Conservation (phyloP, 1,139 yeast genomes). For the Schwanniomyces etchellsii region DNA sequence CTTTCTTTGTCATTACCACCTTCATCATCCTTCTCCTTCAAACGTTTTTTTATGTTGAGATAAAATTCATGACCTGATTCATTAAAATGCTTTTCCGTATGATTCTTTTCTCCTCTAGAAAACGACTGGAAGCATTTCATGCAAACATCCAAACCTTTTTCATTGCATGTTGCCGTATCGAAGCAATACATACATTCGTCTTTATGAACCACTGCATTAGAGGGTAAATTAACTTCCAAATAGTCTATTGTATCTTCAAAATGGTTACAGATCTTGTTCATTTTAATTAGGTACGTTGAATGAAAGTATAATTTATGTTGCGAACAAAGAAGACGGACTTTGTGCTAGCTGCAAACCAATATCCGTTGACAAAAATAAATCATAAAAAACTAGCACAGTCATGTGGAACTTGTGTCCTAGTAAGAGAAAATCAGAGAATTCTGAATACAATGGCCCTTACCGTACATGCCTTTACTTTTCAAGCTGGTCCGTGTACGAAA, state of each 20-base stretch:
- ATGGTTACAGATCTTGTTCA: conserved; percentile 5
- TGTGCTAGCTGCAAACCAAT: conserved; percentile 1
- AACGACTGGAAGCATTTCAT: conserved; percentile 61
- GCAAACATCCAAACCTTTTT: conserved; percentile 67
- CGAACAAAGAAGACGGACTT: no score
- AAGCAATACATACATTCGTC: conserved; percentile 84
- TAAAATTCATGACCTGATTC: conserved; percentile 49
- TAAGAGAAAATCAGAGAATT: no score
- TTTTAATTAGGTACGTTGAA: no score
- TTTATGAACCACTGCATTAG: conserved; percentile 47
- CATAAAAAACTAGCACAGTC: no score
- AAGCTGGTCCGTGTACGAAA: conserved; percentile 70
- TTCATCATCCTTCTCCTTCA: conserved; percentile 27
- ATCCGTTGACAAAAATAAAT: no score
- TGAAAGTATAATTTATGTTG: no score
- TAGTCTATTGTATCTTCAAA: conserved; percentile 16
- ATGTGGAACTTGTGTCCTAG: no score
- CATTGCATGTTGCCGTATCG: conserved; percentile 60
- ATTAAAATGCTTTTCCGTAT: conserved; percentile 49
- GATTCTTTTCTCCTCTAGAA: conserved; percentile 46
- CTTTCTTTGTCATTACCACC: no score
- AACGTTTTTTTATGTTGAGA: conserved; percentile 48
- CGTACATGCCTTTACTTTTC: conserved; percentile 33
- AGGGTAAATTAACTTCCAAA: conserved; percentile 14
- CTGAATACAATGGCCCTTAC: no score